Evolutionary conservation across 1,284 basidiomycete genomes (phyloP).

Genomic region (Ustilago hordei): DNA sequence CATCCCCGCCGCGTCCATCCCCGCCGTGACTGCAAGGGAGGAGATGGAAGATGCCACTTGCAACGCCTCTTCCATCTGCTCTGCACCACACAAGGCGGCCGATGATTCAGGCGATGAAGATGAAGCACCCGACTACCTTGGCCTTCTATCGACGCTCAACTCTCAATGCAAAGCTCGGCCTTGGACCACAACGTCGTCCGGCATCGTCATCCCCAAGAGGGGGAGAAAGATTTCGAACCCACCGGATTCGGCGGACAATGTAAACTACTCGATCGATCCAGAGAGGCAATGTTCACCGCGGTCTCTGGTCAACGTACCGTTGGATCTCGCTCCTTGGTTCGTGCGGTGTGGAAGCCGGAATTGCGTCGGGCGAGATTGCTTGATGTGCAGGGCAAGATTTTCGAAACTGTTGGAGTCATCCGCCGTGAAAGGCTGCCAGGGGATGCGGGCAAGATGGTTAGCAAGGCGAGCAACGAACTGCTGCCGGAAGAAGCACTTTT

Average conservation of each 20-base stretch:
- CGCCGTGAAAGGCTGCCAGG: slow-evolving; percentile 7
- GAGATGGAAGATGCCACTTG: slow-evolving; percentile 42
- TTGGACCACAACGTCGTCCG: neutral
- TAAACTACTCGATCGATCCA: slow-evolving; percentile 83
- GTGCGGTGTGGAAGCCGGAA: slow-evolving; percentile 58
- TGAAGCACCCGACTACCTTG: slow-evolving; percentile 50
- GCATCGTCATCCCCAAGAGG: slow-evolving; percentile 60
- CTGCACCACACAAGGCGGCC: neutral
- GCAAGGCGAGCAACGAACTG: slow-evolving; percentile 74
- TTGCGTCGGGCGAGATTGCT: slow-evolving; percentile 56
- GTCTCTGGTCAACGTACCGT: slow-evolving; percentile 76
- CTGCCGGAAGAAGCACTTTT: slow-evolving; percentile 94
- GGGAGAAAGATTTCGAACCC: slow-evolving; percentile 79
- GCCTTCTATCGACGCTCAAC: slow-evolving; percentile 38
- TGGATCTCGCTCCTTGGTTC: slow-evolving; percentile 46
- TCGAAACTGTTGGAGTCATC: slow-evolving; percentile 59
- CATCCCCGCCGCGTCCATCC: neutral
- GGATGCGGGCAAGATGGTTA: slow-evolving; percentile 14
- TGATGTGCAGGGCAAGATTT: slow-evolving; percentile 58
- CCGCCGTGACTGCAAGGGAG: slow-evolving; percentile 15
- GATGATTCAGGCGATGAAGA: slow-evolving; percentile 46
- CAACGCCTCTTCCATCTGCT: neutral
- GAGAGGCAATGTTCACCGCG: slow-evolving; percentile 86
- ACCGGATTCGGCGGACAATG: slow-evolving; percentile 75
- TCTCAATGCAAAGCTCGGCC: slow-evolving; percentile 26